A percentile compares a stretch with the other conserved stretches of the same genome.
Conservation (phyloP, 2,329 filamentous ascomycete species). For the Curvularia eragrostidis region DNA sequence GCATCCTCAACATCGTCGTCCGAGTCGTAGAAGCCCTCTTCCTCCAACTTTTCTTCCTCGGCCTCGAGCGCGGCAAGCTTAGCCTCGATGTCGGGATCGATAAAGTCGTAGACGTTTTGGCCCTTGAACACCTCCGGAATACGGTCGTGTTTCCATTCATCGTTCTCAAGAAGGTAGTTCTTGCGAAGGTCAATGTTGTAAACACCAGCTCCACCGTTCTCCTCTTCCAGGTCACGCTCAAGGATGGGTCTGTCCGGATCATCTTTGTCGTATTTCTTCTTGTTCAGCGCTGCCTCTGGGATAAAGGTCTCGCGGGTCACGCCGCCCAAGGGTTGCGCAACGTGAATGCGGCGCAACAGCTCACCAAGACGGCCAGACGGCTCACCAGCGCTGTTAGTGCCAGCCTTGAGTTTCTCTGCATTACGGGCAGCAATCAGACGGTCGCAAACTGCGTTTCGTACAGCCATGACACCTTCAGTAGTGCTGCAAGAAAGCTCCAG, state of each 20-base stretch:
- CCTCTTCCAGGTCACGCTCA: slow-evolving; percentile 85
- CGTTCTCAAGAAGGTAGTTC: slow-evolving; percentile 85
- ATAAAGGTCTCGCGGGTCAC: slow-evolving; percentile 82
- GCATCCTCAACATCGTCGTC: slow-evolving; percentile 78
- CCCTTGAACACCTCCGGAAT: slow-evolving; percentile 94
- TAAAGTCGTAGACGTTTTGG: slow-evolving; percentile 96
- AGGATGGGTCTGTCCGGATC: slow-evolving; percentile 84
- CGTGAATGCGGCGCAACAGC: slow-evolving; percentile 92
- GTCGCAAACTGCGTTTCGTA: slow-evolving; percentile 95
- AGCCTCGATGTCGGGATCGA: slow-evolving; percentile 94
- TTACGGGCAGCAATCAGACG: slow-evolving; percentile 91
- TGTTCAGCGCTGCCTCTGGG: slow-evolving; percentile 79
- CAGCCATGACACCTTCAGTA: slow-evolving; percentile 88
- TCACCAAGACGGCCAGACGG: slow-evolving; percentile 83
- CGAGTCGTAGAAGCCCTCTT: slow-evolving; percentile 89
- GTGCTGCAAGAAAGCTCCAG: slow-evolving; percentile 95
- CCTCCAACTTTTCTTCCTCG: slow-evolving; percentile 91
- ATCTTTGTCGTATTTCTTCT: slow-evolving; percentile 87
- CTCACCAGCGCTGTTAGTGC: slow-evolving; percentile 78
- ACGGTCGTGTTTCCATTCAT: slow-evolving; percentile 95
- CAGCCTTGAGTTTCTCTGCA: slow-evolving; percentile 90
- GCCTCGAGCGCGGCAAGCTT: slow-evolving; percentile 92
- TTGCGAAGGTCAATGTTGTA: slow-evolving; percentile 91
- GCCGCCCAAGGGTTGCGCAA: slow-evolving; percentile 89
- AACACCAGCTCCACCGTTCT: slow-evolving; percentile 93